phyloP scores from a whole-genome alignment of 331 rosid genomes.

The Quercus tomentella region DNA sequence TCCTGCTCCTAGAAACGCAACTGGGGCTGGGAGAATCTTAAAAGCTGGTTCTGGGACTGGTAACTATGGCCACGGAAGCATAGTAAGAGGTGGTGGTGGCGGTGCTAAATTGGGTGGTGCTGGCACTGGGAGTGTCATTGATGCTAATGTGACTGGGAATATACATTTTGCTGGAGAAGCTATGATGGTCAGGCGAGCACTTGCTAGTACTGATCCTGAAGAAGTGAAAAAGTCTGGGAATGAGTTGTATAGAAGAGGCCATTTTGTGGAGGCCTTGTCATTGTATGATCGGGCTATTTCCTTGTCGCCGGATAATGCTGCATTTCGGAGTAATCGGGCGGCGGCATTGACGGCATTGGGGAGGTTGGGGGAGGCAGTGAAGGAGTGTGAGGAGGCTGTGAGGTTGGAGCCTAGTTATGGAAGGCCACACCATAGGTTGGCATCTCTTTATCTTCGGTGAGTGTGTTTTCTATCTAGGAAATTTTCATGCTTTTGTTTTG shows the following conservation, averaged over 20 bases:
- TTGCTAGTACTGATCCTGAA: constrained; percentile 60
- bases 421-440: constrained; percentile 89
- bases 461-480: neutral
- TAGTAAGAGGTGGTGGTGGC: constrained; percentile 83
- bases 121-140: constrained; percentile 13
- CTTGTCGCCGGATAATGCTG: constrained; percentile 61
- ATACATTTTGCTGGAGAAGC: constrained; percentile 28
- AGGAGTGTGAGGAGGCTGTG: constrained; percentile 84
- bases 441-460: constrained; percentile 75
- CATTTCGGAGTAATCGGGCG: constrained; percentile 83
- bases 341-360: constrained; percentile 83
- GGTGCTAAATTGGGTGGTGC: constrained; percentile 28
- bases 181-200: constrained; percentile 34
- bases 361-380: constrained; percentile 69
- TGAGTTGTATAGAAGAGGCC: constrained; percentile 69
- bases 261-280: constrained; percentile 71
- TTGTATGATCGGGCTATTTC: constrained; percentile 80
- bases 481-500: no score
- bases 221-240: constrained; percentile 80
- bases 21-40: constrained; percentile 48
- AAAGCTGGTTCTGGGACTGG: constrained; percentile 78
- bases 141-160: constrained; percentile 22
- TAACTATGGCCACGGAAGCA: constrained; percentile 89
- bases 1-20: constrained; percentile 25
- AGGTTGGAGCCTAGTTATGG: constrained; percentile 78